A percentile compares a stretch with the other conserved stretches of the same genome.
phyloP scores from a whole-genome alignment of 495 filamentous ascomycete species.

The Xylaria acuta region DNA sequence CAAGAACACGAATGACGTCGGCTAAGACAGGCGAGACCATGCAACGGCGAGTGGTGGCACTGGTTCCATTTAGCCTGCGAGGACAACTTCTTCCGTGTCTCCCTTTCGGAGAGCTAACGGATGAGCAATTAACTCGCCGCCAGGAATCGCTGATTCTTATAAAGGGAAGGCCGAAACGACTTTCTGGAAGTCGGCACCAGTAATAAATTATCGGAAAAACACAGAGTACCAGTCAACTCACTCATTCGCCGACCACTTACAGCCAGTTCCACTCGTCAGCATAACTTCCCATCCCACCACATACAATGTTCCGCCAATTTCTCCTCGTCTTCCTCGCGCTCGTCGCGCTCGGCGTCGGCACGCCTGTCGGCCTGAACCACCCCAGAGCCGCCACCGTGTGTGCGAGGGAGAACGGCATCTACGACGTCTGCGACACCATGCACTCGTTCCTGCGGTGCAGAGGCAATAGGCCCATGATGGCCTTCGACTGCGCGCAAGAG shows the following conservation, averaged over 20 bases:
- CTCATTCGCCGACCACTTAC: constrained; percentile 2
- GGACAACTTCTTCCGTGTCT: constrained; percentile 14
- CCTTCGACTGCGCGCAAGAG: constrained; percentile 16
- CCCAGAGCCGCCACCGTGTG: constrained; percentile 8
- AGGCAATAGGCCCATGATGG: constrained; percentile 18
- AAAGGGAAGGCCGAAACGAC: neutral
- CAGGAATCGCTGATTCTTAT: neutral
- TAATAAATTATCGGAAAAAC: constrained; percentile 19
- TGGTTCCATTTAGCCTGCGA: constrained; percentile 24
- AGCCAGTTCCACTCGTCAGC: neutral
- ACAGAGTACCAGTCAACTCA: neutral
- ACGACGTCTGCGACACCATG: constrained; percentile 24
- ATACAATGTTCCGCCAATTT: constrained; percentile 10
- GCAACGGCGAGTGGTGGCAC: constrained; percentile 8
- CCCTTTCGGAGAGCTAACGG: constrained; percentile 13
- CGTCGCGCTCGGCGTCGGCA: constrained; percentile 8
- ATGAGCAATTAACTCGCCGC: neutral
- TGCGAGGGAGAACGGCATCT: neutral
- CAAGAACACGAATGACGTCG: constrained; percentile 10
- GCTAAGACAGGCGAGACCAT: constrained; percentile 12
- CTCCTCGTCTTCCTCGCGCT: constrained; percentile 13
- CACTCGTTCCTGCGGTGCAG: constrained; percentile 23
- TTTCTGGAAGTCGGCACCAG: constrained; percentile 15
- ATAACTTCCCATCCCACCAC: neutral
- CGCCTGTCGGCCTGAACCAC: neutral